phyloP scores from a whole-genome alignment of 2,329 filamentous ascomycete genomes.

The Fusarium aywerte region DNA sequence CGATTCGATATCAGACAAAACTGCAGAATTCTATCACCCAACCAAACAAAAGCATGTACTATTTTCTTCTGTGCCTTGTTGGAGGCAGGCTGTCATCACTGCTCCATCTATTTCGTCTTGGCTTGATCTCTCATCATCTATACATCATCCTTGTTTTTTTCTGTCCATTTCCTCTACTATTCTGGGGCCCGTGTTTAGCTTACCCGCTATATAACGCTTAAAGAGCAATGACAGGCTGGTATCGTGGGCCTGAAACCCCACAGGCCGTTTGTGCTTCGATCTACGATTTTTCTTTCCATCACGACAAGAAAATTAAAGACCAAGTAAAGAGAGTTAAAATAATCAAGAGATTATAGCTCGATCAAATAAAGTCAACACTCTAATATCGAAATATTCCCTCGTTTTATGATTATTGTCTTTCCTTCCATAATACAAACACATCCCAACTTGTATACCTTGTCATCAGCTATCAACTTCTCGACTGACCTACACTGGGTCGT shows the following conservation, averaged over 20 bases:
- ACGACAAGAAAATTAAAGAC: not conserved
- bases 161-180: slow-evolving; percentile 6
- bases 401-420: not conserved
- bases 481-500: slow-evolving; percentile 18
- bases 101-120: slow-evolving; percentile 10
- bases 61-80: not conserved
- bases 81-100: slow-evolving; percentile 5
- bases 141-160: slow-evolving; percentile 36
- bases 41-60: slow-evolving; percentile 5
- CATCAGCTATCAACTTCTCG: slow-evolving; percentile 17
- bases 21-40: not conserved
- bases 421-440: slow-evolving; percentile 11
- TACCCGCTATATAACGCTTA: slow-evolving; percentile 38
- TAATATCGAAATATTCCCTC: slow-evolving; percentile 15
- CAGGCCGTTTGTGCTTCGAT: slow-evolving; percentile 18
- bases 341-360: not conserved
- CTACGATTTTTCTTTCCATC: slow-evolving; percentile 17
- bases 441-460: slow-evolving; percentile 16
- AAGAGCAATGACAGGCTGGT: slow-evolving; percentile 24
- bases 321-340: not conserved
- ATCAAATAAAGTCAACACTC: not conserved
- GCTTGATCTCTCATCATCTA: slow-evolving; percentile 16
- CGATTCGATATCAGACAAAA: not conserved
- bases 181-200: slow-evolving; percentile 40
- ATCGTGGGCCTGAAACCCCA: slow-evolving; percentile 27